Evolutionary conservation across 192 early-diverging fungal genomes (phyloP), one percentile per base, ranked within the genome.

Genomic region (Mycoemilia scoparia): DNA sequence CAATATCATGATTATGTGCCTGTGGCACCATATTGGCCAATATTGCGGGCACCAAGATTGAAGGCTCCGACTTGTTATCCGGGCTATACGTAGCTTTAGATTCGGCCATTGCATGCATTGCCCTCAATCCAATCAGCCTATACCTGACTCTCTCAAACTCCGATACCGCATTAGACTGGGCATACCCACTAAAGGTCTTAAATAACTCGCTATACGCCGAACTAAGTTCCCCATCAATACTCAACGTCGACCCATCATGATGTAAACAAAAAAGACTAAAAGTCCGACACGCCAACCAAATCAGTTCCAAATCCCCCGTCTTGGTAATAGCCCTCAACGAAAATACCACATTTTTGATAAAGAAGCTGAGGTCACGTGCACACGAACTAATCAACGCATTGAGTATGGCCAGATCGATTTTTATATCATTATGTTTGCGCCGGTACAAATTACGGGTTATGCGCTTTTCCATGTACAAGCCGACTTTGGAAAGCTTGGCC

Each of bases 401-500:
- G 24, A 81, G 57, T 32, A 93, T 84, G 36, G 67, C 59, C 34
- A 93, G 51, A 4, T 74, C 74, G 5, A 87, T 71, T 24, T 54
- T 61, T n/a, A 74, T 70, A 40, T 71, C 84, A 62, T 70, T 47
- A 35, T 54, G 64, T 25, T 59, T 46, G 25, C 54, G 55, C 39
- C 73, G 75, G 35, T 59, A 48, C 27, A 76, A 49, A 36, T 95
- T 87, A 22, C 53, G 49, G 21, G 57, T 51, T 8, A 74, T 66
- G 43, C 74, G 69, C 42, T 70, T 74, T 35, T 82, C 79, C 15
- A 95, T 57, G 49, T 73, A 86, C 4, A 57, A 54, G 40, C 87
- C 89, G 24, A 90, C 82, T 53, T 95, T 95, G 32, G 77, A 66
- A 32, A 90, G 66, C 52, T 95, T 95, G 9, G 79, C 77, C 2